Evolutionary conservation across 2,329 filamentous ascomycete species (phyloP).

Genomic region (Beauveria brongniartii): DNA sequence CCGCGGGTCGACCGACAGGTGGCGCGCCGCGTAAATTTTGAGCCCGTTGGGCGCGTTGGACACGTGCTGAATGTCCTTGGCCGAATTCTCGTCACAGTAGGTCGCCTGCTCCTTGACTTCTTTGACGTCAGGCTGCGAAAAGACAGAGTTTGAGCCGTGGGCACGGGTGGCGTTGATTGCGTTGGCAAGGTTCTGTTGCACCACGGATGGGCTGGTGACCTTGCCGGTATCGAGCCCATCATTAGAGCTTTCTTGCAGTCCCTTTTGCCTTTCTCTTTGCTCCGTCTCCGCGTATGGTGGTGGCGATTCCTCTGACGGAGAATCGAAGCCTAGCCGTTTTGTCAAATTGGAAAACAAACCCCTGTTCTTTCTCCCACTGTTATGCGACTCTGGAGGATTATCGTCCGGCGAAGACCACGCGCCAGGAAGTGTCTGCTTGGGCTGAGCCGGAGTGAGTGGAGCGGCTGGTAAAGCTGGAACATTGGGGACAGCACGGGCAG

Average conservation of each 20-base stretch:
- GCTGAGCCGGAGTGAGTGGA: conserved; percentile 32
- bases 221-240: conserved; percentile 37
- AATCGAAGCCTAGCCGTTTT: conserved; percentile 60
- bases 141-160: conserved; percentile 66
- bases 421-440: conserved; percentile 57
- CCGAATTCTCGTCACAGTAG: conserved; percentile 74
- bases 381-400: conserved; percentile 23
- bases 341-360: conserved; percentile 62
- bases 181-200: conserved; percentile 65
- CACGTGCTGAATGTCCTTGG: conserved; percentile 63
- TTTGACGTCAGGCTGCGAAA: conserved; percentile 61
- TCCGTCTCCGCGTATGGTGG: conserved; percentile 15
- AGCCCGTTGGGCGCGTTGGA: conserved; percentile 65
- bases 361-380: conserved; percentile 35
- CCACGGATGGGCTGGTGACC: conserved; percentile 51
- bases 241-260: conserved; percentile 10
- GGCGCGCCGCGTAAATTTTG: conserved; percentile 62
- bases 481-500: conserved; percentile 30
- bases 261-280: conserved; percentile 10
- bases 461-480: conserved; percentile 34
- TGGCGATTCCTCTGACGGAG: conserved; percentile 33
- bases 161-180: conserved; percentile 73
- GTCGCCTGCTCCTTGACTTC: conserved; percentile 73
- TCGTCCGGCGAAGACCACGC: conserved; percentile 62
- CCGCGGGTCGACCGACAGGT: conserved; percentile 36